These are phyloP conservation scores for Cetraspora pellucida DNA, from an alignment of 192 early-diverging fungal genomes.

Conservation along the genomic window DNA sequence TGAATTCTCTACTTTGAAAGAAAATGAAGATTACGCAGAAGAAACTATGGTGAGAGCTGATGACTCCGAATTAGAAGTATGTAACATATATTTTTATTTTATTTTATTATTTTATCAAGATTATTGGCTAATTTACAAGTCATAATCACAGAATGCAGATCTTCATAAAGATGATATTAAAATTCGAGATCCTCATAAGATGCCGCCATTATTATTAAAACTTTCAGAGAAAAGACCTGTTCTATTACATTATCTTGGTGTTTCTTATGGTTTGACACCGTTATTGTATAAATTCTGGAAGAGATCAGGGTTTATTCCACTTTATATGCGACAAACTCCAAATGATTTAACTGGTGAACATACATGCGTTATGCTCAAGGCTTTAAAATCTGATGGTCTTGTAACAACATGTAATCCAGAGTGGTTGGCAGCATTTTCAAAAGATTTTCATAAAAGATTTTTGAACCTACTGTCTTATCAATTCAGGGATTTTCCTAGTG, in stretches of 20 bases:
- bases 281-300: conserved; percentile 97
- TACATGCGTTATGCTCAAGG: conserved; percentile 95
- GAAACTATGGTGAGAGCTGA: conserved; percentile 51
- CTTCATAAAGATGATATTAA: conserved; percentile 76
- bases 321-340: conserved; percentile 95
- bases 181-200: conserved; percentile 82
- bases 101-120: not conserved
- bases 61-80: conserved; percentile 55
- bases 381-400: conserved; percentile 54
- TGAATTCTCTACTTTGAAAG: conserved; percentile 68
- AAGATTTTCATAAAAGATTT: conserved; percentile 92
- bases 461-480: conserved; percentile 85
- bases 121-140: not conserved
- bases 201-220: conserved; percentile 91
- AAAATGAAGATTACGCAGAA: conserved; percentile 59
- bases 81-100: not conserved
- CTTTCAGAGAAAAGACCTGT: conserved; percentile 79
- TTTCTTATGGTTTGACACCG: conserved; percentile 90
- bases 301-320: conserved; percentile 82
- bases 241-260: conserved; percentile 93
- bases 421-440: conserved; percentile 89
- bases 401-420: conserved; percentile 57
- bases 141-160: conserved; percentile 37
- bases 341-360: conserved; percentile 98
- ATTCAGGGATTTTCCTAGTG: conserved; percentile 81